These are phyloP conservation scores for Actinomortierella wolfii DNA, from an alignment of 371 early-diverging fungal genomes.

Conservation along the genomic window DNA sequence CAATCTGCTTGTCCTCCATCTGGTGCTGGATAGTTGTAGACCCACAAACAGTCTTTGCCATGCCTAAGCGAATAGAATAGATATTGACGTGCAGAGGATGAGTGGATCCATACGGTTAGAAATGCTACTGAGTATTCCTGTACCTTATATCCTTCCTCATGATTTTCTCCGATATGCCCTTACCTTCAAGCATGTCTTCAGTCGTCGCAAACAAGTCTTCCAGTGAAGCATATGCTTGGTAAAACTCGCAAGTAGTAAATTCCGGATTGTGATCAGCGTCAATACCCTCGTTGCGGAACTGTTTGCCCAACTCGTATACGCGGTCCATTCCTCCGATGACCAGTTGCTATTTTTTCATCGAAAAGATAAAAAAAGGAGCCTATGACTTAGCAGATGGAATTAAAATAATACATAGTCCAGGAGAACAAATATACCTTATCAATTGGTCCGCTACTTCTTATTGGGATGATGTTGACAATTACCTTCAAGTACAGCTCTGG, in stretches of 20 bases:
- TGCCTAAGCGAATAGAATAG: conserved; percentile 53
- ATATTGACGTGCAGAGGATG: background rate
- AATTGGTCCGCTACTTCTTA: too few species aligned
- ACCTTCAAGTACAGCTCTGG: conserved; percentile 96
- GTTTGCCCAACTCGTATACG: conserved; percentile 97
- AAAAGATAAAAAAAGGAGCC: background rate
- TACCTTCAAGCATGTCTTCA: conserved; percentile 78
- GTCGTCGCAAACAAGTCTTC: conserved; percentile 84
- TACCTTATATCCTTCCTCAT: too few species aligned
- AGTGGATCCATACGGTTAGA: background rate
- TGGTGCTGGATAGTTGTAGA: conserved; percentile 79
- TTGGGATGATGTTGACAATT: too few species aligned
- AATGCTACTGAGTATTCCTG: too few species aligned
- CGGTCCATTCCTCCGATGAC: conserved; percentile 95
- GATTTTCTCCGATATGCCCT: background rate
- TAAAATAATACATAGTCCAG: too few species aligned
- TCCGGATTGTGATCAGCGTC: conserved; percentile 99
- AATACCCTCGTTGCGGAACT: conserved; percentile 98
- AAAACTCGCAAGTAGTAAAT: conserved; percentile 98
- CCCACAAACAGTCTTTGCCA: conserved; percentile 86
- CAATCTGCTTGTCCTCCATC: conserved; percentile 41
- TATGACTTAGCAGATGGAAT: background rate
- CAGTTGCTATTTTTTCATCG: conserved; percentile 67
- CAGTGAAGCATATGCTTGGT: conserved; percentile 92
- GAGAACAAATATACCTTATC: too few species aligned